These are phyloP conservation scores for Grammothele lineata DNA, from an alignment of 768 basidiomycete genomes.

Conservation along the genomic window DNA sequence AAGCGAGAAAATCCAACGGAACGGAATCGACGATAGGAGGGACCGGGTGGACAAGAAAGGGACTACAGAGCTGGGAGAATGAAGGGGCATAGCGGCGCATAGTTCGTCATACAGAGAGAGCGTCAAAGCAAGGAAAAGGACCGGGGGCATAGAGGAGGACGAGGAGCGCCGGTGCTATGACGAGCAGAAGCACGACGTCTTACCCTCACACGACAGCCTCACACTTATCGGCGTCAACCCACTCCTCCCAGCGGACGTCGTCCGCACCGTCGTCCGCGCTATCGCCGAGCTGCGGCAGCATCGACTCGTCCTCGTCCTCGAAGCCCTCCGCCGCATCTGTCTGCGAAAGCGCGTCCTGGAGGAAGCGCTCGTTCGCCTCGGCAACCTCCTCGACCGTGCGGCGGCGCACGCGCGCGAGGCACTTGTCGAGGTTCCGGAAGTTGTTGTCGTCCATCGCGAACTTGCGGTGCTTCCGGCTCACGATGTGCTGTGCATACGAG, in stretches of 20 bases:
- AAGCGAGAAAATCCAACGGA: neutral
- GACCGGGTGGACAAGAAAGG: too few relatives aligned
- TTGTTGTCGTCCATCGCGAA: slow-evolving; percentile 78
- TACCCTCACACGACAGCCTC: slow-evolving; percentile 1
- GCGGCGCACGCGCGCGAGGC: slow-evolving; percentile 62
- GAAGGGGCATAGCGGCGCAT: too few relatives aligned
- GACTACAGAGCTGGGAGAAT: too few relatives aligned
- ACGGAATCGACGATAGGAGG: neutral
- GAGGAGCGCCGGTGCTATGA: too few relatives aligned
- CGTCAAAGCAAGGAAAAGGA: neutral
- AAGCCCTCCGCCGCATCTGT: neutral
- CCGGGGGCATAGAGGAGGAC: too few relatives aligned
- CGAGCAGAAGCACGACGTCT: too few relatives aligned
- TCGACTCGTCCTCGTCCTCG: slow-evolving; percentile 9
- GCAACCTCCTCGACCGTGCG: slow-evolving; percentile 33
- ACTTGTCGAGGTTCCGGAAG: slow-evolving; percentile 72
- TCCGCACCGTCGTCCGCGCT: slow-evolving; percentile 9
- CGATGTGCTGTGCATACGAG: slow-evolving; percentile 55
- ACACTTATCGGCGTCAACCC: slow-evolving; percentile 18
- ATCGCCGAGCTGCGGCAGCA: slow-evolving; percentile 7
- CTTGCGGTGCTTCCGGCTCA: slow-evolving; percentile 68
- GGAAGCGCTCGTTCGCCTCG: slow-evolving; percentile 13
- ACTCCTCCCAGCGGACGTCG: slow-evolving; percentile 25
- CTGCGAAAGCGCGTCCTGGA: neutral
- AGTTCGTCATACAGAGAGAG: too few relatives aligned